Conservation (phyloP, 2,329 filamentous ascomycete genomes). For the Botryotinia globosa region DNA sequence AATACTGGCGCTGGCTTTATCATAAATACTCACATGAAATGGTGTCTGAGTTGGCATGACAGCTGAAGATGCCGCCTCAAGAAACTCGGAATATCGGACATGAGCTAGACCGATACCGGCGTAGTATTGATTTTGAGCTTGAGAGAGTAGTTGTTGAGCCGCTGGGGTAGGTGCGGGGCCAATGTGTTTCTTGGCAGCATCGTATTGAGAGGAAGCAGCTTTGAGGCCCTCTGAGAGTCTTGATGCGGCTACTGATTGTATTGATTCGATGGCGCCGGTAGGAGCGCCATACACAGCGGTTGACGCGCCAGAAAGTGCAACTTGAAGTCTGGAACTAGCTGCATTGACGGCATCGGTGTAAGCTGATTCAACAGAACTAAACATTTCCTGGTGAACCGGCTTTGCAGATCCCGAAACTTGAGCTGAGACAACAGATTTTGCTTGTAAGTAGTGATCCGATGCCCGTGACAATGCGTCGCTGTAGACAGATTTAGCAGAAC, state of each 20-base stretch:
- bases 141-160: constrained; percentile 55
- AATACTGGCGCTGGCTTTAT: constrained; percentile 28
- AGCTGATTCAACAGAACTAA: constrained; percentile 64
- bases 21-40: constrained; percentile 39
- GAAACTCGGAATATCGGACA: constrained; percentile 72
- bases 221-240: constrained; percentile 68
- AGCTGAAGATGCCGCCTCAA: constrained; percentile 68
- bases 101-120: constrained; percentile 76
- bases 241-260: constrained; percentile 67
- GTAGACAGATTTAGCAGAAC: constrained; percentile 55
- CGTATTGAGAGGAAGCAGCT: constrained; percentile 68
- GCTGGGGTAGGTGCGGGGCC: constrained; percentile 54
- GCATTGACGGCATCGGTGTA: constrained; percentile 64
- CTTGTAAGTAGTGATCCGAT: constrained; percentile 65
- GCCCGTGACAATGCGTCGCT: constrained; percentile 63
- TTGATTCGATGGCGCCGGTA: constrained; percentile 51
- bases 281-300: constrained; percentile 52
- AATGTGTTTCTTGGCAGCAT: constrained; percentile 63
- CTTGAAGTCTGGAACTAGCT: constrained; percentile 51
- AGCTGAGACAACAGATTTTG: constrained; percentile 63
- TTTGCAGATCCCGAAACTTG: constrained; percentile 67
- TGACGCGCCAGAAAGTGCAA: constrained; percentile 45
- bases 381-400: constrained; percentile 66
- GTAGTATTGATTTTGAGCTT: constrained; percentile 67
- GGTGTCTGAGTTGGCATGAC: constrained; percentile 61